phyloP scores from a whole-genome alignment of 139 green algal species.

The Medakamo hakoo region DNA sequence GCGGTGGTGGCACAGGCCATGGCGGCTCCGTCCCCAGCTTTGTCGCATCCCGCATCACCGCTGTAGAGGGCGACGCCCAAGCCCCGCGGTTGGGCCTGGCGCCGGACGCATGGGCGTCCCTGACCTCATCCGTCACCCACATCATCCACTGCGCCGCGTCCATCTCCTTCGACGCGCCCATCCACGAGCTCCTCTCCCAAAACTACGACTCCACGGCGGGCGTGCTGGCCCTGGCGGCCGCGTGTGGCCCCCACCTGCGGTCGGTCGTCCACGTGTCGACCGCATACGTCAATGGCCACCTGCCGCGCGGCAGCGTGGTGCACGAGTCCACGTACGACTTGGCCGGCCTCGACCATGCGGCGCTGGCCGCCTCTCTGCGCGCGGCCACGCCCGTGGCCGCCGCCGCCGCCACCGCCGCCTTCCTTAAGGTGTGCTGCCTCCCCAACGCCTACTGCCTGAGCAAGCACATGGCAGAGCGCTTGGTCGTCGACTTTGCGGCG shows the following conservation, averaged over 20 bases:
- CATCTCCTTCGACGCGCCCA: not conserved
- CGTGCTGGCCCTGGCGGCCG: conserved; percentile 9
- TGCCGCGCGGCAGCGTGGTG: conserved; percentile 9
- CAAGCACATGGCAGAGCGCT: conserved; percentile 21
- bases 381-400: not conserved
- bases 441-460: conserved; percentile 18
- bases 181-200: not conserved
- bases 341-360: not conserved
- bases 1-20: too few species aligned
- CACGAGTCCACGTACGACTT: conserved; percentile 9
- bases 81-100: conserved; percentile 1
- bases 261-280: conserved; percentile 23
- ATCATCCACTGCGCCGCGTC: conserved; percentile 12
- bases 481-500: conserved; percentile 6
- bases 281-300: conserved; percentile 18
- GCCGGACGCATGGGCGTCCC: not conserved
- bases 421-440: not conserved
- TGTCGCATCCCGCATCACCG: not conserved
- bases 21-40: not conserved
- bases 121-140: conserved; percentile 3
- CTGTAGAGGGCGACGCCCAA: conserved; percentile 7
- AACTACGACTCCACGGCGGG: conserved; percentile 15
- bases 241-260: conserved; percentile 8
- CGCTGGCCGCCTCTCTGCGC: conserved; percentile 1
- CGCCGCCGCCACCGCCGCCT: not conserved